Base-by-base conservation (phyloP, 345 rosid species). In the Clarkia xantiana region DNA sequence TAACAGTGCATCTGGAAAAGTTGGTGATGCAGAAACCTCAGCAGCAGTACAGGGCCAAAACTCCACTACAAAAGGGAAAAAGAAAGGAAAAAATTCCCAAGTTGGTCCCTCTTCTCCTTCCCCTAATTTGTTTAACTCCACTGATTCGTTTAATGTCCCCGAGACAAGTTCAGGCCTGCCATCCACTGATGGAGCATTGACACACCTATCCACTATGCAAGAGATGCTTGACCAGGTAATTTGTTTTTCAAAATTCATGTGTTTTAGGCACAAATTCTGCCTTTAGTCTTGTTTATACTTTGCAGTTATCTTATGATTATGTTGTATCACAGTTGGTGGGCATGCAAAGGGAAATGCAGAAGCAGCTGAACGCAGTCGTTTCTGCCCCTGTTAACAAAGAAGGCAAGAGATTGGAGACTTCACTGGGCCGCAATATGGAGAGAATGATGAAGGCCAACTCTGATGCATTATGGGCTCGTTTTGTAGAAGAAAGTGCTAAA, bases 401-500 rank as follows among this genome's bases (percentile, higher is more conserved):
- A 70, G 71, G 83, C 40, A 78, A 62, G 66, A 71, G 80, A 63
- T 59, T 82, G 45, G 90, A 82, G 69, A 60, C 66, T 51, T 67
- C 80, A 45, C 57, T 82, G 59, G 90, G 82, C 23, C 71, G 77
- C 53, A 68, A 50, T 68, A 60, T 78, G 67, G 86, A 76, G 62
- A 82, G 76, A 58, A 60, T 72, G 50, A 56, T 76, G 34, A 82
- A 72, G 74, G 80, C 81, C 6, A 74, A 79, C 61, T 51, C 61
- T 12, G 90, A 82, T 72, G 85, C 86, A 34, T 22, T 70, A 49
- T 78, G 86, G 86, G 86, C 83, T 64, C 85, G 74, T 47, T 45
- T 76, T 59, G 86, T 65, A 61, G 86, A 79, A 74, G 83, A 76
- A 55, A 76, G 61, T 65, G 72, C 76, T 36, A 76, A 68, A 52